Evolutionary conservation across 805 yeast genomes (phyloP), one percentile per base, ranked within the genome.

Genomic region (Yamadazyma kitorensis): DNA sequence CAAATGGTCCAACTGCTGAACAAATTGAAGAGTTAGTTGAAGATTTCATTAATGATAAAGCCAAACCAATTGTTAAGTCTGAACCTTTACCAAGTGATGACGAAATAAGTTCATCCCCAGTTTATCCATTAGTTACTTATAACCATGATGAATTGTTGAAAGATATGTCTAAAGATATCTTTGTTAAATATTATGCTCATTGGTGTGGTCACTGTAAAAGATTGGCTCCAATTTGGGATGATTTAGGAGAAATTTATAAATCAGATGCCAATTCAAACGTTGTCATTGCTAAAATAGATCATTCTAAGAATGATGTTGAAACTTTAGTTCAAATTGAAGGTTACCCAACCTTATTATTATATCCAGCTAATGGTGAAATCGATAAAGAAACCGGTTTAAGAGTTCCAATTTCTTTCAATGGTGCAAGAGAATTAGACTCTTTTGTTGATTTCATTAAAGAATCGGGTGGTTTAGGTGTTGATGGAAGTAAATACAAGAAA

Each of bases 181-280:
- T 89, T 37, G 95, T 91, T 37, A 85, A 86, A 69, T 91, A 89
- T 67, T 89, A 86, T 56, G 97, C 98, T 31, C 94, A 95, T 66
- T 89, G 96, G 96, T 88, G 96, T 71, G 94, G 96, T 29, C 96
- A 88, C 72, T 87, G 96, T 72, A 87, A 86, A 73, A 85, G 76
- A 64, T 73, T 88, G 59, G 91, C 91, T 33, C 96, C 96, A 55
- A 72, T 70, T 39, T 91, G 80, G 71, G 94, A 86, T 58, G 93
- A 89, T 57, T 76, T 93, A 46, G 97, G 91, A 33, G 80, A 68
- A 32, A 51, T 82, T 35, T 85, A 73, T 62, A 57, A 63, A 34
- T 65, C 65, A 34, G 55, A 50, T 31, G 43, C 68, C 26, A 39
- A 43, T 20, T 41, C 68, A 26, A 31, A 40, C 24, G 84, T 91